Evolutionary conservation across 257 asterid genomes (phyloP), one percentile per base, ranked within the genome.

Genomic region (Haberlea rhodopensis): DNA sequence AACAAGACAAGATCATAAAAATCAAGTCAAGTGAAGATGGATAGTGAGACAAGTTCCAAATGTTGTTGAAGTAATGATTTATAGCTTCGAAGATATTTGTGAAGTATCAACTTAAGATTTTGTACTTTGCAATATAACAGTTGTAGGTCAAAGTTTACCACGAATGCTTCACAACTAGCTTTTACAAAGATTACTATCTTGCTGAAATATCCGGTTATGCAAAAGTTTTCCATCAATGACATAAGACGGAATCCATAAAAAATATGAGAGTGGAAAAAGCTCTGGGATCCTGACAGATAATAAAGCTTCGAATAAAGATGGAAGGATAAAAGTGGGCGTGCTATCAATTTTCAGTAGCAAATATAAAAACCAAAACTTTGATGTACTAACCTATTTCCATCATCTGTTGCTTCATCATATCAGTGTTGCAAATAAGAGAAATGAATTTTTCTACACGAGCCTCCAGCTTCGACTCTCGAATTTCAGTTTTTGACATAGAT

Each of bases 371-470:
- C 31, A 10, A 51, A 26, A 65, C 18, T 48, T n/a, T 23, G 16
- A 70, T 40, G 64, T 28, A 57, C 83, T 32, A 32, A 89, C 96
- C 96, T 82, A 91, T 89, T 77, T 91, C 98, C 79, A 87, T 82
- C 98, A 91, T 91, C 62, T 89, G 98, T 67, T 91, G 96, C 82
- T 75, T 84, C 98, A 91, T 91, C 98, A 91, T 91, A 81, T 91
- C 87, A 69, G 80, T 68, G 68, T 80, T 87, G 81, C 96, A 91
- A 66, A 91, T 84, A 74, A 87, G 95, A 61, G 96, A 89, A 58
- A 89, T 78, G 83, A 91, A 89, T 78, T 87, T 87, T 61, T 95
- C 96, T 73, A 91, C 71, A 15, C 87, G 85, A 28, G 84, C 75
- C 67, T 80, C 98, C 75, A 89, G 75, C 84, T 89, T 83, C 28